Conservation (phyloP, 1,284 basidiomycete species). For the Cryptococcus deneoformans region DNA sequence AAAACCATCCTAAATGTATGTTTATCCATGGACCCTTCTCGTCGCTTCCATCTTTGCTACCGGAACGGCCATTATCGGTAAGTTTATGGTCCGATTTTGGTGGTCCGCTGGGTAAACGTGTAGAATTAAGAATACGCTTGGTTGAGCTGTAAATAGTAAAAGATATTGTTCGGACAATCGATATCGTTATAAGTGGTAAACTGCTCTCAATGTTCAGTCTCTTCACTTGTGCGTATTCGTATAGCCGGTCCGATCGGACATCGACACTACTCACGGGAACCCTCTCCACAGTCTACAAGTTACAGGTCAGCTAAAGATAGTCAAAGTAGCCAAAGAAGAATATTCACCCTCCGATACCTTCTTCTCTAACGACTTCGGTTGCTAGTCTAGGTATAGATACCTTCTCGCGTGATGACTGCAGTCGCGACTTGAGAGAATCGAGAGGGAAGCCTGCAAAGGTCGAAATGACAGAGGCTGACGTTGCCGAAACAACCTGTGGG, state of each 20-base stretch:
- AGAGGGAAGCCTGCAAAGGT: conserved; percentile 56
- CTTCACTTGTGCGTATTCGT: background rate
- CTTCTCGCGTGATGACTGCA: conserved; percentile 78
- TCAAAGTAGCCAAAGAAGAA: background rate
- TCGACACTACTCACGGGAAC: conserved; percentile 31
- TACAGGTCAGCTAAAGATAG: background rate
- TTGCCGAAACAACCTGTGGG: conserved; percentile 43
- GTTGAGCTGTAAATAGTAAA: conserved; percentile 92
- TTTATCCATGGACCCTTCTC: conserved; percentile 30
- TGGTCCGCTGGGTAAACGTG: conserved; percentile 2
- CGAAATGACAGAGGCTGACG: conserved; percentile 48
- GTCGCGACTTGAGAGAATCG: conserved; percentile 85
- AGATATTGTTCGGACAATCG: conserved; percentile 85
- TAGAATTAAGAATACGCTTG: conserved; percentile 69
- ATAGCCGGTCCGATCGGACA: background rate
- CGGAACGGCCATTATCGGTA: background rate
- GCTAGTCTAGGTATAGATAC: conserved; percentile 68
- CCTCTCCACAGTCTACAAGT: conserved; percentile 43
- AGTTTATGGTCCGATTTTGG: background rate
- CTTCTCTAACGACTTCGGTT: conserved; percentile 68
- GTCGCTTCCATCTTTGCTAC: background rate
- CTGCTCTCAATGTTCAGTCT: conserved; percentile 35
- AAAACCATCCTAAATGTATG: conserved; percentile 33
- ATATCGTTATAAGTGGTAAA: conserved; percentile 94
- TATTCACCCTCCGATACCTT: conserved; percentile 76